Conservation (phyloP, 768 basidiomycete species). For the Pulveroboletus sp. region DNA sequence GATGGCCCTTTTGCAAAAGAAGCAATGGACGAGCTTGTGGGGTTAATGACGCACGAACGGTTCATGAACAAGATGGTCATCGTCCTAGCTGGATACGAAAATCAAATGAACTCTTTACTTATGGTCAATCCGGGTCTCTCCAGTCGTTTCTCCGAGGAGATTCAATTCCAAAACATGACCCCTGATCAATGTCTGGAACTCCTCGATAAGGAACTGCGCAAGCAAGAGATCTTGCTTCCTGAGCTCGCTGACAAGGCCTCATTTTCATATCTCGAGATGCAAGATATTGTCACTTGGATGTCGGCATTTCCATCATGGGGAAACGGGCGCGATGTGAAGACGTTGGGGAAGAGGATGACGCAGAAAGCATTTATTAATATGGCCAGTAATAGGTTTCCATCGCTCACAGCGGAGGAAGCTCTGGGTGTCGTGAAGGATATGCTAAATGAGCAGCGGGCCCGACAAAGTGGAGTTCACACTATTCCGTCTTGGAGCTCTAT, state of each 20-base stretch:
- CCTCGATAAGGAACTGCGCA: slow-evolving; percentile 43
- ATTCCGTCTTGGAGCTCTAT: neutral
- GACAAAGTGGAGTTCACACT: slow-evolving; percentile 11
- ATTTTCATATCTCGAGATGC: slow-evolving; percentile 26
- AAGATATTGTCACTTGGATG: slow-evolving; percentile 38
- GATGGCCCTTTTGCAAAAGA: slow-evolving; percentile 67
- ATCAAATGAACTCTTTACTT: slow-evolving; percentile 61
- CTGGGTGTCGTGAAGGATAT: slow-evolving; percentile 23
- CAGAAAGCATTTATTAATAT: slow-evolving; percentile 34
- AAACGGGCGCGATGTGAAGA: slow-evolving; percentile 62
- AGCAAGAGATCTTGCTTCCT: slow-evolving; percentile 36
- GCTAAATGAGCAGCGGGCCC: slow-evolving; percentile 20
- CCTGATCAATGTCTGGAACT: slow-evolving; percentile 50
- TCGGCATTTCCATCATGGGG: slow-evolving; percentile 55
- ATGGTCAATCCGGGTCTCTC: slow-evolving; percentile 58
- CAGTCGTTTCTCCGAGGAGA: slow-evolving; percentile 65
- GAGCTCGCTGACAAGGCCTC: slow-evolving; percentile 27
- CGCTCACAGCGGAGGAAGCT: slow-evolving; percentile 27
- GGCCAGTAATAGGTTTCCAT: slow-evolving; percentile 12
- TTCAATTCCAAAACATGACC: slow-evolving; percentile 51
- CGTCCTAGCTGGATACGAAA: slow-evolving; percentile 66
- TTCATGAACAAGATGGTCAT: slow-evolving; percentile 61
- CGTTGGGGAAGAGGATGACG: slow-evolving; percentile 47
- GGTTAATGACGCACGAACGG: slow-evolving; percentile 52
- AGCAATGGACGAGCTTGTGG: slow-evolving; percentile 72